Percentiles rank a stretch among this genome's conserved stretches.
Conservation (phyloP, 306 rosid genomes). For the Gastrolobium bilobum region DNA sequence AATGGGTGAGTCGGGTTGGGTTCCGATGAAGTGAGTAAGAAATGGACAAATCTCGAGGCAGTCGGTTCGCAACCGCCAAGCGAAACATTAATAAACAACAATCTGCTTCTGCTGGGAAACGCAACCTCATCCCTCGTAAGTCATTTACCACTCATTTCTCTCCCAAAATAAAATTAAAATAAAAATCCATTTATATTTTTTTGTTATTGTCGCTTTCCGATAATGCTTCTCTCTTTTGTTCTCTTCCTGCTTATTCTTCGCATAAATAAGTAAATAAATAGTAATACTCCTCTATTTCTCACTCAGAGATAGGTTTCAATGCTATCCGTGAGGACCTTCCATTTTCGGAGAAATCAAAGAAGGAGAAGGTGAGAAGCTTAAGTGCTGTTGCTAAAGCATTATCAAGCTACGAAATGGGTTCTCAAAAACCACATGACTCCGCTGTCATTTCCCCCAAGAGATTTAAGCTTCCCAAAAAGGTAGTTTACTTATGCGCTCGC, state of each 20-base stretch:
- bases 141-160: conserved; percentile 29
- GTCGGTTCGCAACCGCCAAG: conserved; percentile 48
- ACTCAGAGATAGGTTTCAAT: conserved; percentile 16
- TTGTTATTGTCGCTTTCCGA: conserved; percentile 57
- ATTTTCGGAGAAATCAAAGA: conserved; percentile 63
- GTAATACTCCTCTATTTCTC: background rate
- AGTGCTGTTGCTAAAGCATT: conserved; percentile 59
- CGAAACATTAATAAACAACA: conserved; percentile 49
- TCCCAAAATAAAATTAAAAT: too few species aligned
- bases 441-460: conserved; percentile 40
- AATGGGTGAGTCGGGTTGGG: conserved; percentile 22
- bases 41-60: conserved; percentile 62
- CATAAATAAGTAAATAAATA: conserved; percentile 32
- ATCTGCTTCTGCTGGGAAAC: conserved; percentile 38
- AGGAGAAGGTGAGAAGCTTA: conserved; percentile 68
- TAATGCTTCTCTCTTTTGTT: conserved; percentile 41
- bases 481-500: conserved; percentile 3
- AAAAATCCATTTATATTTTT: background rate
- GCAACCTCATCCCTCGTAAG: conserved; percentile 37
- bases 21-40: background rate
- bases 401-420: conserved; percentile 60
- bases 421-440: conserved; percentile 48
- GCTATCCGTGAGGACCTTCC: conserved; percentile 40
- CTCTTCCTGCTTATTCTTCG: conserved; percentile 7
- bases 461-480: conserved; percentile 64